A percentile compares a stretch with the other conserved stretches of the same genome.
Evolutionary conservation across 306 rosid species (phyloP).

Genomic region (Mimosa pudica): DNA sequence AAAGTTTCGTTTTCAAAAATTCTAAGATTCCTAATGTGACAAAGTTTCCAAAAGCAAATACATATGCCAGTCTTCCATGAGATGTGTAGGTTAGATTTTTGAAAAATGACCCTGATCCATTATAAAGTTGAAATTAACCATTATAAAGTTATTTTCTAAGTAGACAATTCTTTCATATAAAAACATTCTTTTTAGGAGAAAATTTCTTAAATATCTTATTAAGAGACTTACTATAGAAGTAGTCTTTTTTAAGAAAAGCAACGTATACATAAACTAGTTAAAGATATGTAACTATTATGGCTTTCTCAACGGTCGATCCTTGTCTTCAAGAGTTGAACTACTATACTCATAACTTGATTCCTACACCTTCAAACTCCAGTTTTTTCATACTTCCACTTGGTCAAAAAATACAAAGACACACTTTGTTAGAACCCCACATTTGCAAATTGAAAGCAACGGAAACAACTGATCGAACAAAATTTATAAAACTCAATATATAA

Average conservation of each 20-base stretch:
- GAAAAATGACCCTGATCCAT: no score
- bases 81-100: no score
- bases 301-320: background rate
- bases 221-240: background rate
- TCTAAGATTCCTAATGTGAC: no score
- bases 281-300: background rate
- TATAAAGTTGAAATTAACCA: background rate
- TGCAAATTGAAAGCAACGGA: background rate
- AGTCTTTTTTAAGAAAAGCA: background rate
- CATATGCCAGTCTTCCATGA: no score
- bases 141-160: background rate
- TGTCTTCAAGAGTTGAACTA: background rate
- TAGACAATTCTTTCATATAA: background rate
- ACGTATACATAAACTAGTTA: background rate
- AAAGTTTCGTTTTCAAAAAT: no score
- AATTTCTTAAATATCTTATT: background rate
- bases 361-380: background rate
- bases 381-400: background rate
- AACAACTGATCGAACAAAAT: background rate
- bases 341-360: background rate
- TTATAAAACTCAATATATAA: background rate
- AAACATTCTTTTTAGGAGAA: background rate
- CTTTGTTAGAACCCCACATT: background rate
- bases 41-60: no score
- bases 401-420: background rate